phyloP scores from a whole-genome alignment of 306 rosid species.

The Sicyos baderoa region DNA sequence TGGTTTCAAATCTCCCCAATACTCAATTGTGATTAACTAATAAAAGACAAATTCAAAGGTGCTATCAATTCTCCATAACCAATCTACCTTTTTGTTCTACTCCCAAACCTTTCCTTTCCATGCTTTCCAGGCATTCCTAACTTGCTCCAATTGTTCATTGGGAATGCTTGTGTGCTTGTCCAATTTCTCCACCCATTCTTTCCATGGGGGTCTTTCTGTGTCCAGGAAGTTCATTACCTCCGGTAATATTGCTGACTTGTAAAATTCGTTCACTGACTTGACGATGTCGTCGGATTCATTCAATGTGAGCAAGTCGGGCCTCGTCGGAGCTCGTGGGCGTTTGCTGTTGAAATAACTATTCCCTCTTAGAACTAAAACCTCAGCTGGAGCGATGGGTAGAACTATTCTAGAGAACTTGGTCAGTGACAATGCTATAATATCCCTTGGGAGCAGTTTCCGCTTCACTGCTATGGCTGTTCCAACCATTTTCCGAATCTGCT shows the following conservation, averaged over 20 bases:
- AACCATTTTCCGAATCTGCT: conserved; percentile 84
- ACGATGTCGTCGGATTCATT: conserved; percentile 64
- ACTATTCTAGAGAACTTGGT: conserved; percentile 57
- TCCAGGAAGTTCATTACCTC: conserved; percentile 58
- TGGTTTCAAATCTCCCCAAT: too few species aligned
- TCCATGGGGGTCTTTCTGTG: conserved; percentile 67
- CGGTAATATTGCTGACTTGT: conserved; percentile 60
- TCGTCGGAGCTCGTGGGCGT: conserved; percentile 37
- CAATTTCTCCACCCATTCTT: conserved; percentile 69
- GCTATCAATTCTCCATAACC: conserved; percentile 18
- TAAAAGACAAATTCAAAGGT: not conserved
- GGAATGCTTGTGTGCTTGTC: conserved; percentile 60
- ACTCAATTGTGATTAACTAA: too few species aligned
- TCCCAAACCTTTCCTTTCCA: conserved; percentile 51
- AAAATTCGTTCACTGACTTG: conserved; percentile 58
- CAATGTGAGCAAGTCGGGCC: conserved; percentile 70
- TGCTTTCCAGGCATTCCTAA: conserved; percentile 60
- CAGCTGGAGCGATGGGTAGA: conserved; percentile 79
- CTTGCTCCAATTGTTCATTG: conserved; percentile 48
- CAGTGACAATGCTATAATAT: conserved; percentile 52
- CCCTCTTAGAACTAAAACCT: conserved; percentile 63
- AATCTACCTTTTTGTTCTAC: conserved; percentile 22
- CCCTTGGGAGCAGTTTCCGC: conserved; percentile 69
- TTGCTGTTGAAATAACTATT: conserved; percentile 50
- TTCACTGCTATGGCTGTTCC: conserved; percentile 82